Evolutionary conservation across 1,284 basidiomycete species (phyloP).

Genomic region (Leccinum colubrinum): DNA sequence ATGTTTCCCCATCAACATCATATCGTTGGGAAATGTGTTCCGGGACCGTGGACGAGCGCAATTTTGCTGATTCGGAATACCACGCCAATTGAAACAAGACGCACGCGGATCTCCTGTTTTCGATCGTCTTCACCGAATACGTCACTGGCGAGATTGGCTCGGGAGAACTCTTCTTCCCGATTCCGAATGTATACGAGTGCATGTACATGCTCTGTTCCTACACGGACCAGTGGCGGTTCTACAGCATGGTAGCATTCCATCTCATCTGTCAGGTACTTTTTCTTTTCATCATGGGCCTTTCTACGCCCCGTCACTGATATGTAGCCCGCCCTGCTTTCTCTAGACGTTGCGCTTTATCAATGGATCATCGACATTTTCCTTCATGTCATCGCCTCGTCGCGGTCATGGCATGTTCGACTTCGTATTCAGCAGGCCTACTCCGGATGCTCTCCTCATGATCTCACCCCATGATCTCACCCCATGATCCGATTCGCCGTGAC

Average conservation of each 20-base stretch:
- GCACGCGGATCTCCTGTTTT: neutral
- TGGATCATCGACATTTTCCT: neutral
- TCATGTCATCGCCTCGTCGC: neutral
- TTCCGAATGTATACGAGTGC: conserved; percentile 3
- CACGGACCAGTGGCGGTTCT: neutral
- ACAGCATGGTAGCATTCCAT: conserved; percentile 3
- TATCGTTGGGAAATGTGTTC: neutral
- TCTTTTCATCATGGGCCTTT: neutral
- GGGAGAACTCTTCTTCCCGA: neutral
- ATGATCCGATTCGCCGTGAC: neutral
- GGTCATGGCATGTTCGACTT: neutral
- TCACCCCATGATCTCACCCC: neutral
- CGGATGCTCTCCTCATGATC: neutral
- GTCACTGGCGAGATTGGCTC: conserved; percentile 18
- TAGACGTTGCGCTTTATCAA: neutral
- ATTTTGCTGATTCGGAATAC: neutral
- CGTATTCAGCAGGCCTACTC: neutral
- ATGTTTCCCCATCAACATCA: neutral
- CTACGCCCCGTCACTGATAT: neutral
- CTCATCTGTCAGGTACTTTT: neutral
- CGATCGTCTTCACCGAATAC: neutral
- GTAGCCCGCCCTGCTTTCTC: conserved; percentile 17
- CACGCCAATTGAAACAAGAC: neutral
- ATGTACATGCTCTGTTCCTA: neutral
- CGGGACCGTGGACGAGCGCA: neutral